Base-by-base conservation (phyloP, 2,329 filamentous ascomycete genomes). In the Colletotrichum endophyticum region DNA sequence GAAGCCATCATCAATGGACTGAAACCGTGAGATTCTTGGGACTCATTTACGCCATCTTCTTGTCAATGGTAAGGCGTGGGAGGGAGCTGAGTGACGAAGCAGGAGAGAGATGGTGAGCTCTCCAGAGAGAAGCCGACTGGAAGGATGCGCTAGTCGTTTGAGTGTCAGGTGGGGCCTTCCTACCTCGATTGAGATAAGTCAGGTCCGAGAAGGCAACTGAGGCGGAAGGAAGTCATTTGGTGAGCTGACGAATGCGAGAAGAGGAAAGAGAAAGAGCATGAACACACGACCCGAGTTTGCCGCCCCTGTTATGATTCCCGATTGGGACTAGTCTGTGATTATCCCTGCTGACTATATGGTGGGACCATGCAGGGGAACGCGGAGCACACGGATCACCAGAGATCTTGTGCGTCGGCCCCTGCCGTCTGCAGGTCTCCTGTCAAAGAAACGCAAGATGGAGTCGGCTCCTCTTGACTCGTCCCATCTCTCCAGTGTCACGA, bases 381-480 rank as follows among this genome's bases (percentile, higher is more conserved):
- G 15, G 16, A 30, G 22, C 22, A 34, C 66, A 59, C 66, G 19
- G 69, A 67, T 57, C 61, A 67, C 25, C 57, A 22, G 57, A 4
- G 22, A 32, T n/a, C 39, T 57, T 49, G 44, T 66, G 70, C 44
- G 25, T 39, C 19, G 62, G 34, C 8, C 61, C 22, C 30, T 72
- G 63, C 70, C 49, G 70, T 8, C 30, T 32, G 62, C 70, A 72
- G 69, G 63, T 53, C 59, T 62, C 53, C 22, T 25, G 57, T 59
- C 28, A 62, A 71, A 39, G 66, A 62, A 71, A 39, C 61, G 25
- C 66, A 75, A 28, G n/a, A 27, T 34, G 34, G 6, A 22, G 44
- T 34, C 66, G 25, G 49, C 39, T n/a, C 19, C 16, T 61, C 34
- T 59, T 75, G 71, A 74, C 72, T 75, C 72, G 59, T 77, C 61